Conservation (phyloP, 768 basidiomycete species). For the Russula foetens region DNA sequence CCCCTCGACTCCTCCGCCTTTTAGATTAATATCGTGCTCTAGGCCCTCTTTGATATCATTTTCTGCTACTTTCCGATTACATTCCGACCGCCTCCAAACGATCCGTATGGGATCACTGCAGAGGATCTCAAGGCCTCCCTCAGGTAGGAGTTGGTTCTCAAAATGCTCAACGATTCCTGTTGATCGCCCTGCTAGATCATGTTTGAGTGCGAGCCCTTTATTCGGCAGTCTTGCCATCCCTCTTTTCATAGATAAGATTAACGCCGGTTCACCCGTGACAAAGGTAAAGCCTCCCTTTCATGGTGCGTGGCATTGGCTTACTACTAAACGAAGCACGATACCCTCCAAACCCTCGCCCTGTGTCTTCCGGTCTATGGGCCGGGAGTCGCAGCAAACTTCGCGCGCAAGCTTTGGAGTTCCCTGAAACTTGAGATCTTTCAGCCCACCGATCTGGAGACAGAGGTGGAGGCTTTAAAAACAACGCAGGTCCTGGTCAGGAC, state of each 20-base stretch:
- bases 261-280: conserved; percentile 67
- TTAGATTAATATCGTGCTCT: not conserved
- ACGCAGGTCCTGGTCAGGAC: conserved; percentile 66
- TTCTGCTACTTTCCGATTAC: conserved; percentile 99
- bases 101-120: conserved; percentile 86
- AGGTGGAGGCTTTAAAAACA: conserved; percentile 63
- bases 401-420: conserved; percentile 81
- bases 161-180: not conserved
- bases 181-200: conserved; percentile 36
- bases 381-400: conserved; percentile 47
- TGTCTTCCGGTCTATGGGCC: conserved; percentile 86
- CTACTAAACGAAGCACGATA: conserved; percentile 58
- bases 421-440: conserved; percentile 96
- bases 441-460: conserved; percentile 72
- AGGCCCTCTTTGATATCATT: conserved; percentile 90
- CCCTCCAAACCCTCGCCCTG: conserved; percentile 63
- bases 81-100: conserved; percentile 88
- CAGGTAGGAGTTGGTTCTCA: conserved; percentile 34
- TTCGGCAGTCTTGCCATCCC: conserved; percentile 84
- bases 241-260: conserved; percentile 86
- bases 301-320: not conserved
- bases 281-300: conserved; percentile 48
- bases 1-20: not conserved
- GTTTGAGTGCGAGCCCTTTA: conserved; percentile 67
- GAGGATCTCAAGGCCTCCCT: conserved; percentile 76